Percentiles rank a stretch among this genome's conserved stretches.
phyloP scores from a whole-genome alignment of 257 asterid species.

The Euphrasia confusa region DNA sequence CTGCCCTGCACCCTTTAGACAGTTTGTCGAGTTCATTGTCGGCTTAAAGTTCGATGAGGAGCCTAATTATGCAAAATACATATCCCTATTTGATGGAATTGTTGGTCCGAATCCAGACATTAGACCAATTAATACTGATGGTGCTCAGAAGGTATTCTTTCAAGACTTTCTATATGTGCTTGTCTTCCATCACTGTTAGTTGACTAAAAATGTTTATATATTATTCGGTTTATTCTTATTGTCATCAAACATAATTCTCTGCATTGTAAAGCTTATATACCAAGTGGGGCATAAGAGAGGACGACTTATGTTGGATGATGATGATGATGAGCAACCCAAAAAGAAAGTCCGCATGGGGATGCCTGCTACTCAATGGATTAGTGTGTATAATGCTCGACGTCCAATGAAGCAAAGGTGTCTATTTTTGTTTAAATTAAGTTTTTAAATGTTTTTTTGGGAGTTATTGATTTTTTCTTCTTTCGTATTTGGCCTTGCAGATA shows the following conservation, averaged over 20 bases:
- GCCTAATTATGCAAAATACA: constrained; percentile 50
- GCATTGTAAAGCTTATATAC: constrained; percentile 34
- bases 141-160: constrained; percentile 50
- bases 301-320: constrained; percentile 43
- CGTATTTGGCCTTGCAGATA: constrained; percentile 33
- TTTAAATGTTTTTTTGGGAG: constrained; percentile 13
- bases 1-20: constrained; percentile 50
- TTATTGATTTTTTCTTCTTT: constrained; percentile 1
- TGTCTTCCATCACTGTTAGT: not conserved
- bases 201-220: not conserved
- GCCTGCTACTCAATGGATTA: constrained; percentile 66
- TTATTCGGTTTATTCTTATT: not conserved
- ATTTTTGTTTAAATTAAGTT: not conserved
- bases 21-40: constrained; percentile 46
- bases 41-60: constrained; percentile 58
- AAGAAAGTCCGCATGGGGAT: constrained; percentile 52
- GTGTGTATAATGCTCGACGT: constrained; percentile 52
- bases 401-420: constrained; percentile 61
- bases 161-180: not conserved
- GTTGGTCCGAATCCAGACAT: constrained; percentile 51
- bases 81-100: constrained; percentile 53
- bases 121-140: constrained; percentile 58
- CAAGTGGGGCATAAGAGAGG: constrained; percentile 62
- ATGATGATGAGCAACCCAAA: constrained; percentile 49
- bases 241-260: not conserved